Evolutionary conservation across 345 rosid species (phyloP), one percentile per base, ranked within the genome.

Genomic region (Melastoma malabathricum): DNA sequence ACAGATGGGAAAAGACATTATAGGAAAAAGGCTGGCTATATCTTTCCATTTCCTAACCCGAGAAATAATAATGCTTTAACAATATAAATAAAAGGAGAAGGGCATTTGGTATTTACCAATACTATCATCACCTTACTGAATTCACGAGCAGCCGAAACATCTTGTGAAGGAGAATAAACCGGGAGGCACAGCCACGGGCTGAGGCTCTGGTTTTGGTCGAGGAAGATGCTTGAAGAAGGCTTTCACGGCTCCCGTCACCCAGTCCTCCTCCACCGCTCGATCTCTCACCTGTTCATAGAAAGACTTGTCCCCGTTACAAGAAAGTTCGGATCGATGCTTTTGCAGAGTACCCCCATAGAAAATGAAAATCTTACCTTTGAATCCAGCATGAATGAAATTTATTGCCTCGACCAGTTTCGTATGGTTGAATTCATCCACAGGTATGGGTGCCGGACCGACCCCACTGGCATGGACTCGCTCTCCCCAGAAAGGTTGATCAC

Each of bases 401-500:
- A 63, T 56, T 5, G 67, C 52, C 7, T 67, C 69, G 63, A 85
- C 72, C 64, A 93, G 71, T 71, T 87, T 93, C 17, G 75, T 67
- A 61, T 76, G 85, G 38, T 94, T 77, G 65, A 88, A 88, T 64
- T 93, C 97, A 15, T 88, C 95, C 9, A 92, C 77, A 23, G 89
- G 97, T 43, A 92, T 87, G 31, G 98, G 98, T 3, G 69, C 25
- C 57, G 98, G 98, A 54, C 98, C 98, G 12, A 93, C 90, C 57
- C 94, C 82, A 66, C 97, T 78, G 60, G 81, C 95, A 59, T 81
- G 79, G 31, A 93, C 97, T 60, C 68, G 67, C 15, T 87, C 97
- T 63, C 98, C 98, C 98, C 98, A 92, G 64, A 92, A 92, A 48
- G 87, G 94, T 73, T 93, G 99, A 67, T 93, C 99, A 22, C 97